Base-by-base conservation (phyloP, 1,284 basidiomycete genomes). In the Melampsora americana region DNA sequence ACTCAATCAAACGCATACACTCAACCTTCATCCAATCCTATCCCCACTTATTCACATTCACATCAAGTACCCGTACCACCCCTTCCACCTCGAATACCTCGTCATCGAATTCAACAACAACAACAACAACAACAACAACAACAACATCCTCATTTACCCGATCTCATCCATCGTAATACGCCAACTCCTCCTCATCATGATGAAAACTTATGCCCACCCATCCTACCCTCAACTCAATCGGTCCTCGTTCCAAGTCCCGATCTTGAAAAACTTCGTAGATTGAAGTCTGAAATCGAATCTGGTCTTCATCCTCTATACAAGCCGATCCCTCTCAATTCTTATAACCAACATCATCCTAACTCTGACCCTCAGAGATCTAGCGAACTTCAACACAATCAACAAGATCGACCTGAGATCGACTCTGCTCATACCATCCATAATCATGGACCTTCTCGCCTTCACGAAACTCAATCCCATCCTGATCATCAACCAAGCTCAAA, bases 281-380 rank as follows among this genome's bases (percentile, higher is more conserved):
- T 64, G 18, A 64, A 35, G 30, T 20, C 30, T 2, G n/a, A 64
- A 64, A 64, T 64, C 35, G 61, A 64, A 64, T 32, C 61, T 7
- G 61, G 61, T 16, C 20, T 32, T 30, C 61, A 64, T 64, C 61
- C 61, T n/a, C 14, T 64, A 20, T 64, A 32, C 32, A 64, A 64
- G 30, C 61, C 61, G 30, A 64, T 56, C 12, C 42, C 42, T 42
- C 42, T 42, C 42, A 42, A 42, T 42, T 14, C 9, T 42, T 42
- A 42, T 42, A 42, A 42, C 14, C 42, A 42, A 14, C 42, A 42
- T 42, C 11, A 42, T 42, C 42, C 42, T 42, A 42, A 42, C 12
- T 14, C 42, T 42, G 42, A 42, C 42, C 42, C 42, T 42, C 42
- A 42, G 42, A 42, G 42, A 42, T 14, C 42, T 42, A 42, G 11